Evolutionary conservation across 257 asterid genomes (phyloP), one percentile per base, ranked within the genome.

Genomic region (Plectranthus barbatus): DNA sequence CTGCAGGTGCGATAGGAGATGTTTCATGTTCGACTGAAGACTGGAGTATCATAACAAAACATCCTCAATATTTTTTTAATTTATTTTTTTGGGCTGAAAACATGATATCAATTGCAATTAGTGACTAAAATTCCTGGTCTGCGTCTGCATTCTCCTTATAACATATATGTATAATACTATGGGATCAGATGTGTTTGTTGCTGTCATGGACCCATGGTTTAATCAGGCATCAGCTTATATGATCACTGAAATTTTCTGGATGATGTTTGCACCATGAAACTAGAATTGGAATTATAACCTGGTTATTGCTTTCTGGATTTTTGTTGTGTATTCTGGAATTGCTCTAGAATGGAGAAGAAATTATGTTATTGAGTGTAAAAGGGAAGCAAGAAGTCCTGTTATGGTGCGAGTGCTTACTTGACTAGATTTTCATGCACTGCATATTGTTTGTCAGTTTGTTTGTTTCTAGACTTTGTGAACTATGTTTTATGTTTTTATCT

Each of bases 401-500:
- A 13, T 67, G 37, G 39, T 20, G 40, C 6, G 24, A 4, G 18
- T 41, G 47, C 23, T 66, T 41, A 53, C 36, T 48, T 23, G 39
- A 21, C 40, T 57, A 17, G 29, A 36, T 33, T 36, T 18, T 36
- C 3, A 26, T 36, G 21, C 55, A 24, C 13, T 20, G 7, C 31
- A 5, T 5, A 33, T 56, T 3, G 14, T 34, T 14, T 34, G 46
- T 31, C 36, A 56, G 31, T 37, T 10, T 56, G 5, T 34, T 56
- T 37, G 19, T 12, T 48, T 34, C 37, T 46, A 53, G 42, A 58
- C 49, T 54, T 45, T 71, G 41, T 65, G 60, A 41, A 41, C 45
- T 70, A 48, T 54, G 68, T 53, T 69, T 33, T 67, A 64, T 64
- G 64, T 34, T 63, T n/a, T 69, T 46, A 62, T 60, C 36, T 39